phyloP scores from a whole-genome alignment of 192 early-diverging fungal species.

The Entomortierella beljakovae region DNA sequence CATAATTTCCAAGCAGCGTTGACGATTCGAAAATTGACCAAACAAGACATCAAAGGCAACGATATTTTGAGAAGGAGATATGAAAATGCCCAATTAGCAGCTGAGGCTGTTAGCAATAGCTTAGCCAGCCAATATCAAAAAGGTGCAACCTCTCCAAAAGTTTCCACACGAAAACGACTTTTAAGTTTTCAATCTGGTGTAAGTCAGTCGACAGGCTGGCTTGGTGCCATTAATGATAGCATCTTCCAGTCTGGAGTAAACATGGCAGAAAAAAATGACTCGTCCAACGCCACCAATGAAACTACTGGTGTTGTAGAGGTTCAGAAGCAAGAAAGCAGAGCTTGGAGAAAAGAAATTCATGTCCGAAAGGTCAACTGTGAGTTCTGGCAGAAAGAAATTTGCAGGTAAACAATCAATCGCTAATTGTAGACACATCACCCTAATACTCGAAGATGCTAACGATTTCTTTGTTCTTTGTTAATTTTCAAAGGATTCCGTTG shows the following conservation, averaged over 20 bases:
- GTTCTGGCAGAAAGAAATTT: conserved; percentile 53
- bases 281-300: neutral
- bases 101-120: neutral
- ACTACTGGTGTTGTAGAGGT: neutral
- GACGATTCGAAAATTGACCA: conserved; percentile 36
- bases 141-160: neutral
- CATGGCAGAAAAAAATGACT: neutral
- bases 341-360: conserved; percentile 34
- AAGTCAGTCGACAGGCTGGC: neutral
- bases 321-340: neutral
- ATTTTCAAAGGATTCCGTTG: conserved; percentile 6
- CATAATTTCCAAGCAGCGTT: conserved; percentile 45
- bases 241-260: neutral
- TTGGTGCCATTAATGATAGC: too few species aligned
- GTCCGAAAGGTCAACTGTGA: conserved; percentile 51
- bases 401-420: conserved; percentile 15
- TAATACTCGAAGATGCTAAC: neutral
- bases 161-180: neutral
- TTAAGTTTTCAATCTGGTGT: conserved; percentile 2
- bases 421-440: neutral
- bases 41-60: conserved; percentile 18
- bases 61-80: conserved; percentile 26
- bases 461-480: neutral
- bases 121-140: neutral
- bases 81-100: conserved; percentile 7